Base-by-base conservation (phyloP, 1,284 basidiomycete genomes). In the Lentinus polychrous region DNA sequence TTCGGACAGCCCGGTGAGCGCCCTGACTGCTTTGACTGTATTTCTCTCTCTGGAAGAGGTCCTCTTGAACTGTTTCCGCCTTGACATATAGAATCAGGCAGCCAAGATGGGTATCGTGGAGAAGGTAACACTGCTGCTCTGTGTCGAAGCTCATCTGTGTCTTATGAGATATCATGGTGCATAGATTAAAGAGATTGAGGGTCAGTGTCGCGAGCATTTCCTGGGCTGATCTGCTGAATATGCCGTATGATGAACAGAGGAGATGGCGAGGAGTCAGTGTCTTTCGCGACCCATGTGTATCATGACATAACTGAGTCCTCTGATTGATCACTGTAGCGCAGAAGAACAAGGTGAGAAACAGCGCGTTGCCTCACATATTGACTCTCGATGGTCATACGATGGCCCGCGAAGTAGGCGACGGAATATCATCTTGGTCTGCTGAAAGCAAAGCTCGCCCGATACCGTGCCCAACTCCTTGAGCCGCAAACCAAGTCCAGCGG, bases 171-270 rank as follows among this genome's bases (percentile, higher is more conserved):
- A 10, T n/a, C n/a, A n/a, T n/a, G n/a, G n/a, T 14, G 53, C 40
- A 32, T 52, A 92, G 90, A 94, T 94, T 56, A 93, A 93, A 67
- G 91, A 91, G 64, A 94, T 94, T 55, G 90, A 95, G 77, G 89
- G 90, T 91, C 63, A 70, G 81, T 48, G 37, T 11, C 2, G n/a
- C 48, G 27, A 51, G 24, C n/a, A 22, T 20, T 4, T 33, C 17
- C 8, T 17, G 15, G 8, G 14, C 6, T 20, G 27, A 24, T 6
- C 17, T 45, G 43, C 10, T 46, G n/a, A n/a, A 37, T 34, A 27
- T 15, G n/a, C 4, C 14, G 15, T 14, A n/a, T 34, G 34, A 27
- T 39, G n/a, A 37, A 37, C 64, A 94, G 91, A 92, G 83, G 91
- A 94, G 79, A 94, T 95, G 91, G 86, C 91, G 53, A 79, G 91